Evolutionary conservation across 345 rosid species (phyloP).

Genomic region (Eucalyptus rudis): DNA sequence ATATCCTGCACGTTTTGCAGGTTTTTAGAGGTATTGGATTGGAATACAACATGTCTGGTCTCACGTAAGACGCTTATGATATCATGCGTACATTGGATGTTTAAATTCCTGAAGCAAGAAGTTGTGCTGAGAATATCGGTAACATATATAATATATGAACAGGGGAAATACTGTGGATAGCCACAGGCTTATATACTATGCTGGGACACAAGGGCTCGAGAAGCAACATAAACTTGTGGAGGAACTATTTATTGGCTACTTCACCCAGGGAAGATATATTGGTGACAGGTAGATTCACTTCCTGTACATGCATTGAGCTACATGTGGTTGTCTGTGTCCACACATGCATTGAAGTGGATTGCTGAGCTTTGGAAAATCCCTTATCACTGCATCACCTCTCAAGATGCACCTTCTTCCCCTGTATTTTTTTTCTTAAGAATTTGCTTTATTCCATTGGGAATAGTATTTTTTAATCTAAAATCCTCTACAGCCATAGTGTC

Average conservation of each 20-base stretch:
- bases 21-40: conserved; percentile 53
- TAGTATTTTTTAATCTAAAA: background rate
- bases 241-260: conserved; percentile 75
- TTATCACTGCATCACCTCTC: background rate
- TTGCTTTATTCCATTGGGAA: background rate
- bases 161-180: conserved; percentile 83
- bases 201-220: conserved; percentile 45
- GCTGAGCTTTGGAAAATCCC: background rate
- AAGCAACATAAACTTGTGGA: conserved; percentile 81
- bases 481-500: background rate
- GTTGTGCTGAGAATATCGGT: background rate
- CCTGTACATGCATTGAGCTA: background rate
- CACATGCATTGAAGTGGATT: background rate
- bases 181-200: conserved; percentile 71
- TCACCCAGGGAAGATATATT: conserved; percentile 72
- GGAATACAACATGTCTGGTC: conserved; percentile 71
- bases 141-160: background rate
- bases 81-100: background rate
- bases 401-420: background rate
- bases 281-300: conserved; percentile 45
- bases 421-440: background rate
- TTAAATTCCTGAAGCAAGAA: background rate
- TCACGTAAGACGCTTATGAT: conserved; percentile 43
- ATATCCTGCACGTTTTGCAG: conserved; percentile 21
- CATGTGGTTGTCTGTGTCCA: background rate